These are phyloP conservation scores for Globisporangium cystogenes DNA, from an alignment of 352 stramenopile species.

Conservation along the genomic window DNA sequence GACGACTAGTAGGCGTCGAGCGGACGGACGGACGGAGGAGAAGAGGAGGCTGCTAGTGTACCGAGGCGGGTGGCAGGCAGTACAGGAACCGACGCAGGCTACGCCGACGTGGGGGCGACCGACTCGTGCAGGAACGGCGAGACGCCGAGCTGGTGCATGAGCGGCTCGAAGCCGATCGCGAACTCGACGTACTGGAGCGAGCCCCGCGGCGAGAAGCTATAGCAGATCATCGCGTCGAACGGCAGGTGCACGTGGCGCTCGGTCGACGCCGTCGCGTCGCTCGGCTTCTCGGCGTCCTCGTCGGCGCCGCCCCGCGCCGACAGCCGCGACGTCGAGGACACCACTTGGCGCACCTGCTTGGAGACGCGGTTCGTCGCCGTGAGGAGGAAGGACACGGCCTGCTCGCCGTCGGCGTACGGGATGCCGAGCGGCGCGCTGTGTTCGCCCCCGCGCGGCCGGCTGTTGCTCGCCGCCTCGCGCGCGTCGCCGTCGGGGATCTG, in stretches of 20 bases:
- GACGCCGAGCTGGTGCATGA: slow-evolving; percentile 73
- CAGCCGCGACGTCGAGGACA: slow-evolving; percentile 46
- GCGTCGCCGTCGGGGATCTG: slow-evolving; percentile 27
- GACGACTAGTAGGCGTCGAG: neutral
- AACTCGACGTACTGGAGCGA: slow-evolving; percentile 82
- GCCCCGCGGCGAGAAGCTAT: slow-evolving; percentile 52
- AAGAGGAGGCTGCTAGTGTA: too few species aligned
- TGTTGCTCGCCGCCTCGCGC: neutral
- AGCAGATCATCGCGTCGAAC: slow-evolving; percentile 81
- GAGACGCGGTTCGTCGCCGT: slow-evolving; percentile 73
- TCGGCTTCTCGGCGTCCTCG: slow-evolving; percentile 1
- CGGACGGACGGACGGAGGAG: too few species aligned
- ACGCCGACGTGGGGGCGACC: neutral
- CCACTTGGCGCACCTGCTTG: slow-evolving; percentile 51
- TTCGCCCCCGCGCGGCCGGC: slow-evolving; percentile 38
- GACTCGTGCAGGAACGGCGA: slow-evolving; percentile 36
- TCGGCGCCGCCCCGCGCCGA: slow-evolving; percentile 20
- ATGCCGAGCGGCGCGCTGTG: slow-evolving; percentile 59
- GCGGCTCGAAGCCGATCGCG: slow-evolving; percentile 77
- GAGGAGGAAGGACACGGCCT: slow-evolving; percentile 62
- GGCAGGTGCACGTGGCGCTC: slow-evolving; percentile 76
- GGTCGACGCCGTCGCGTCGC: neutral
- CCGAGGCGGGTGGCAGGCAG: too few species aligned
- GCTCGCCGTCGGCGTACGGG: slow-evolving; percentile 39
- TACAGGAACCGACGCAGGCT: neutral